Conservation (phyloP, 2,329 filamentous ascomycete species). For the Decorospora gaudefroyi region DNA sequence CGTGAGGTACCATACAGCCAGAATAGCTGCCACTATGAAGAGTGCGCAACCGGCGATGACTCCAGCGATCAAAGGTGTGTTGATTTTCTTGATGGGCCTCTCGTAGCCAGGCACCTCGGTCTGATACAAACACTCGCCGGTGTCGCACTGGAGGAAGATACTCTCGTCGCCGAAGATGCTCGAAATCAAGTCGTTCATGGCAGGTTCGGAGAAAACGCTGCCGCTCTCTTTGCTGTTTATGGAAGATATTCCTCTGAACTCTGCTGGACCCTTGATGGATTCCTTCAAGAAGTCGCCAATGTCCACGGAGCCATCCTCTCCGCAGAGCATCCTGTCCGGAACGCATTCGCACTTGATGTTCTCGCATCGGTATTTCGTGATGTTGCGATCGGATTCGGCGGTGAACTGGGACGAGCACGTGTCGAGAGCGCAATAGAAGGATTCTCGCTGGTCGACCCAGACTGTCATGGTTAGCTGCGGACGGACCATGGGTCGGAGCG, state of each 20-base stretch:
- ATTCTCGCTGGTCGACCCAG: slow-evolving; percentile 92
- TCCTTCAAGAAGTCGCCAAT: slow-evolving; percentile 85
- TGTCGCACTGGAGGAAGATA: slow-evolving; percentile 78
- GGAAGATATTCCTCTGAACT: slow-evolving; percentile 71
- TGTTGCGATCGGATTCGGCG: slow-evolving; percentile 72
- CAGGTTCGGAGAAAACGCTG: slow-evolving; percentile 86
- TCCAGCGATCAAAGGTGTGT: slow-evolving; percentile 91
- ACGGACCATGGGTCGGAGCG: neutral
- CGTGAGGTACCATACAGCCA: slow-evolving; percentile 85
- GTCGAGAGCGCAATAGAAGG: slow-evolving; percentile 91
- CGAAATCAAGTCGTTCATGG: slow-evolving; percentile 88
- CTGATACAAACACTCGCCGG: slow-evolving; percentile 90
- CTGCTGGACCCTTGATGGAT: slow-evolving; percentile 83
- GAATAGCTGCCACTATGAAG: slow-evolving; percentile 84
- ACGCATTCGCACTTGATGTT: slow-evolving; percentile 87
- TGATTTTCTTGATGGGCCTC: slow-evolving; percentile 88
- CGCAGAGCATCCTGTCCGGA: slow-evolving; percentile 89
- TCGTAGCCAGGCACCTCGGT: slow-evolving; percentile 92
- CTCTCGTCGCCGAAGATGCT: slow-evolving; percentile 88
- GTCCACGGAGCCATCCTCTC: slow-evolving; percentile 87
- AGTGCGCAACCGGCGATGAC: slow-evolving; percentile 86
- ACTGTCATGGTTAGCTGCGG: slow-evolving; percentile 58
- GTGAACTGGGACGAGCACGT: slow-evolving; percentile 75
- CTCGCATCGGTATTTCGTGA: slow-evolving; percentile 81
- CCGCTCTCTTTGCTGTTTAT: slow-evolving; percentile 65